Evolutionary conservation across 2,329 filamentous ascomycete species (phyloP), one percentile per base, ranked within the genome.

Genomic region (Scolecobasidium constrictum): DNA sequence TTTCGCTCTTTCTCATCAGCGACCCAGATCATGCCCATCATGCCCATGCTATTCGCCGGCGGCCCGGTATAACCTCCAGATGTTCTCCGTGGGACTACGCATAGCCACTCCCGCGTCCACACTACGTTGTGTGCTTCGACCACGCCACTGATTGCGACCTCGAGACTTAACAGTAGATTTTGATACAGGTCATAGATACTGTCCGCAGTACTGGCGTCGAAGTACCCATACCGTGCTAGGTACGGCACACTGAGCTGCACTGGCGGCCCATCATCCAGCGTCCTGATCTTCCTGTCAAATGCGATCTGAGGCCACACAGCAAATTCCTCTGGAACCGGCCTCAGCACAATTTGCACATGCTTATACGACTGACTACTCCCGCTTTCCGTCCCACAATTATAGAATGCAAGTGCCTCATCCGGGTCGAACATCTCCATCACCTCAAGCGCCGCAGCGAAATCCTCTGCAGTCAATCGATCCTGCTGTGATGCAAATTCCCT

Each of bases 11-110:
- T 15, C 9, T 36, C 34, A 11, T 13, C 11, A 18, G 12, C 18
- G 34, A 36, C 34, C 34, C 34, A 36, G 7, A 36, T 18, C 34
- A 36, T 17, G 12, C 34, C 34, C 34, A 36, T 36, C 34, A 36
- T 36, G 12, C 34, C 34, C 34, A 36, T 36, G 12, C 12, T 18
- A 17, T 36, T 36, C 9, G 34, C 34, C 16, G 9, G 9, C 9
- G 26, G 26, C 9, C 26, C 9, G 9, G 9, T n/a, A 31, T 31
- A 7, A n/a, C 9, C 26, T 7, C 26, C 26, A 9, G 26, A 31
- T 11, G 9, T 9, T 18, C 34, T 36, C 9, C 34, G 11, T 7
- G 34, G 34, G 11, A 36, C 16, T 7, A 36, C 11, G 16, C 34
- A 36, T 15, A 36, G 9, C 34, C 34, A 36, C 7, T 36, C 34